These are phyloP conservation scores for Mycena crocata DNA, from an alignment of 768 basidiomycete genomes.

Conservation along the genomic window DNA sequence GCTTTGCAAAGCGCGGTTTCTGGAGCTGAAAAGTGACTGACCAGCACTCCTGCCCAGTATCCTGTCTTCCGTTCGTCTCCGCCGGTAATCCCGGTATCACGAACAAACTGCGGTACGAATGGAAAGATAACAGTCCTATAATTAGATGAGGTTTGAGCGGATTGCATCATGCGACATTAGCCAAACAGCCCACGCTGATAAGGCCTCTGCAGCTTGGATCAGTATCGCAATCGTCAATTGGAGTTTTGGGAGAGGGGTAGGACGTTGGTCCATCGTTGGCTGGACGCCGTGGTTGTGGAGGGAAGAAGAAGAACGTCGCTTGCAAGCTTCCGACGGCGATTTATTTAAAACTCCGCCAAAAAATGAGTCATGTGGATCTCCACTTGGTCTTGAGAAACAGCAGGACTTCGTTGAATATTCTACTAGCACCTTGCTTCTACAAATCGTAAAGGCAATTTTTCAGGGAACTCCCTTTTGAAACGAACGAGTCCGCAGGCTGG, in stretches of 20 bases:
- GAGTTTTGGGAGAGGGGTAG: constrained; percentile 24
- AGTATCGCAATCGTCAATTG: constrained; percentile 24
- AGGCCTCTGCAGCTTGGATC: constrained; percentile 25
- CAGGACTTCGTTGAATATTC: too few relatives aligned
- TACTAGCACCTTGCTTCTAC: too few relatives aligned
- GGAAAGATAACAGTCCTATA: constrained; percentile 61
- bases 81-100: constrained; percentile 41
- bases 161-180: background rate
- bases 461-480: too few relatives aligned
- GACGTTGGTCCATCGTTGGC: constrained; percentile 5
- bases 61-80: constrained; percentile 44
- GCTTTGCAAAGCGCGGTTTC: background rate
- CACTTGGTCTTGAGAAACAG: too few relatives aligned
- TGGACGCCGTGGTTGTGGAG: background rate
- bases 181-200: constrained; percentile 13
- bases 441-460: too few relatives aligned
- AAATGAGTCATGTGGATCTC: too few relatives aligned
- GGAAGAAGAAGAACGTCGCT: background rate
- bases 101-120: constrained; percentile 48
- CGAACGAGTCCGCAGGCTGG: too few relatives aligned
- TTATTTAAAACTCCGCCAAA: too few relatives aligned
- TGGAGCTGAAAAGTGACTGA: constrained; percentile 19
- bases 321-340: too few relatives aligned
- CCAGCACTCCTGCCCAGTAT: constrained; percentile 46
- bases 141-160: background rate